Base-by-base conservation (phyloP, 2,329 filamentous ascomycete genomes). In the Niveomyces coronatus region DNA sequence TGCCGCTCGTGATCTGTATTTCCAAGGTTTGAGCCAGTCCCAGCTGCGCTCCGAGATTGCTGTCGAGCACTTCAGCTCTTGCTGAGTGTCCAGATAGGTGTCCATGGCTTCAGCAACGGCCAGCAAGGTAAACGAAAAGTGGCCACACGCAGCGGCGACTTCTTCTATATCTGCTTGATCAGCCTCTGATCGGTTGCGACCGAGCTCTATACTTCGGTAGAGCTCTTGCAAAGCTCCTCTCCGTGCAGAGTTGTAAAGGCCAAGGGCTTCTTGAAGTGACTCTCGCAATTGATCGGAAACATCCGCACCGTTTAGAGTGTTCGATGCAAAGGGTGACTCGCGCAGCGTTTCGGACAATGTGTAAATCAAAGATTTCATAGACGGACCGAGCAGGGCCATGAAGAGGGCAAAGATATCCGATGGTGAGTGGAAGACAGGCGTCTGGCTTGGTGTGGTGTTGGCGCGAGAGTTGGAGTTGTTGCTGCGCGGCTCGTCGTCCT, bases 141-240 rank as follows among this genome's bases (percentile, higher is more conserved):
- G 88, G 0, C 91, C 89, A 53, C 91, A 98, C 40, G 88, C 93
- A n/a, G 91, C 89, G 28, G 89, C 88, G 9, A 96, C 88, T 58
- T 98, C 91, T 56, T 98, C 91, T 41, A 94, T 87, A 56, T 96
- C 91, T 3, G 89, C 91, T 53, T 93, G 82, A 8, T 89, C 72
- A 44, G 82, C 82, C 37, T 85, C 71, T 0, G 82, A 79, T 29
- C 77, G 72, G 3, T 77, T 67, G 41, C 76, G 76, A 9, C 75
- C 76, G 27, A 87, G 68, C 49, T 87, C 79, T 43, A 87, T 86
- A 36, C 75, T 83, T 45, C 74, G 78, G 58, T 98, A 96, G 1
- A 98, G 69, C 41, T 82, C 72, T 40, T 79, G 71, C 6, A 98
- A 65, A 0, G 91, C 87, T 34, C 82, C 76, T 40, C 75, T 76